These are phyloP conservation scores for Cytospora leucostoma DNA, from an alignment of 2,329 filamentous ascomycete genomes.

Conservation along the genomic window DNA sequence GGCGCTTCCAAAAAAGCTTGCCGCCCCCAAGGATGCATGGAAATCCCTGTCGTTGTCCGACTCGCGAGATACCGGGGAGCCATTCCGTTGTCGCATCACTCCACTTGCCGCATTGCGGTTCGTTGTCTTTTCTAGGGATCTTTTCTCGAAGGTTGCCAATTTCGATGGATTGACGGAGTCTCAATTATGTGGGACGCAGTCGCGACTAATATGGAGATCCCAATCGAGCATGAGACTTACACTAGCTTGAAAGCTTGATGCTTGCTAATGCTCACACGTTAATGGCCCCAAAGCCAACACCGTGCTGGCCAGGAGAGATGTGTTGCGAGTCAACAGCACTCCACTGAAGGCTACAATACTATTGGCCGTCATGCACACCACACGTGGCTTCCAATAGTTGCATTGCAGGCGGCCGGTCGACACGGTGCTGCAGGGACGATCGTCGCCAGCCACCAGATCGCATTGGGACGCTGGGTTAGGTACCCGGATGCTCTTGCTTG, in stretches of 20 bases:
- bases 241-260: slow-evolving; percentile 1
- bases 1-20: not conserved
- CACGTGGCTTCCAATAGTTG: slow-evolving; percentile 24
- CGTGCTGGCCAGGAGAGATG: not conserved
- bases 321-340: not conserved
- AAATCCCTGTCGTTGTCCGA: slow-evolving; percentile 13
- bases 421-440: slow-evolving; percentile 13
- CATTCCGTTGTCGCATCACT: slow-evolving; percentile 17
- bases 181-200: slow-evolving; percentile 13
- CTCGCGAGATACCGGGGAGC: slow-evolving; percentile 21
- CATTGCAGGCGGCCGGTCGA: slow-evolving; percentile 22
- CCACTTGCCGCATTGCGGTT: slow-evolving; percentile 25
- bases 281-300: not conserved
- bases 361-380: slow-evolving; percentile 9
- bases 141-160: slow-evolving; percentile 27
- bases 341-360: not conserved
- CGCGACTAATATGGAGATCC: slow-evolving; percentile 1
- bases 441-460: slow-evolving; percentile 17
- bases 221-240: slow-evolving; percentile 1
- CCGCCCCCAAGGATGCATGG: slow-evolving; percentile 27
- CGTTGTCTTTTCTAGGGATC: slow-evolving; percentile 7
- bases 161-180: slow-evolving; percentile 14
- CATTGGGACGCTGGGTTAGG: slow-evolving; percentile 20
- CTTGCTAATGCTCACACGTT: slow-evolving; percentile 3
- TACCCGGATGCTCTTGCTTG: slow-evolving; percentile 23